Evolutionary conservation across 2,329 filamentous ascomycete genomes (phyloP).

Genomic region (Stachybotrys chlorohalonatus): DNA sequence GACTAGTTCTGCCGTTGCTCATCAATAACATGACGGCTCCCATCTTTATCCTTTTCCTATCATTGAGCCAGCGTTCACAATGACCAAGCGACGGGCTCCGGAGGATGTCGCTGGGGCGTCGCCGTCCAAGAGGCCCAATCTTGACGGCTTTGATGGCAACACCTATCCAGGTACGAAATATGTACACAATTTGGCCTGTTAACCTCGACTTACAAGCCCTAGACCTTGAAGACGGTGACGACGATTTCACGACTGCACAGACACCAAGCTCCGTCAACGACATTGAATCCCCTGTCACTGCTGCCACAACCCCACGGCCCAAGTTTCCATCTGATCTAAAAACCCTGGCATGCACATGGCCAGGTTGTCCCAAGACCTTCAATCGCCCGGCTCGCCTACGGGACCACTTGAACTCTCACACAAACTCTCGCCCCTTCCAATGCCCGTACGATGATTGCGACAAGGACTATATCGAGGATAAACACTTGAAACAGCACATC

Average conservation of each 20-base stretch:
- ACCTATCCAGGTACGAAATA: neutral
- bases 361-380: constrained; percentile 72
- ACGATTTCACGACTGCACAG: constrained; percentile 19
- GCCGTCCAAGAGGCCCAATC: constrained; percentile 15
- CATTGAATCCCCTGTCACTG: constrained; percentile 20
- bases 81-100: constrained; percentile 23
- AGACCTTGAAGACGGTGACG: constrained; percentile 20
- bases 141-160: constrained; percentile 3
- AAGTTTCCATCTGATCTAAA: constrained; percentile 65
- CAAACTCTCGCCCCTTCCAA: constrained; percentile 69
- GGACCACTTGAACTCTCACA: constrained; percentile 77
- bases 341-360: constrained; percentile 65
- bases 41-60: neutral
- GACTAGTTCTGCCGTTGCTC: constrained; percentile 12
- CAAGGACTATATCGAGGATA: constrained; percentile 79
- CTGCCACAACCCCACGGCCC: constrained; percentile 31
- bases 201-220: neutral
- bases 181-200: neutral
- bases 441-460: constrained; percentile 64
- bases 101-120: constrained; percentile 13
- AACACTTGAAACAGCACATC: constrained; percentile 78
- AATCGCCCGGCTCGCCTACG: constrained; percentile 76
- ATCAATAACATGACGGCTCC: neutral
- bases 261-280: constrained; percentile 24
- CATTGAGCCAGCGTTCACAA: constrained; percentile 10